Evolutionary conservation across 176 grass and related monocot genomes (phyloP).

Genomic region (Lolium multiflorum): DNA sequence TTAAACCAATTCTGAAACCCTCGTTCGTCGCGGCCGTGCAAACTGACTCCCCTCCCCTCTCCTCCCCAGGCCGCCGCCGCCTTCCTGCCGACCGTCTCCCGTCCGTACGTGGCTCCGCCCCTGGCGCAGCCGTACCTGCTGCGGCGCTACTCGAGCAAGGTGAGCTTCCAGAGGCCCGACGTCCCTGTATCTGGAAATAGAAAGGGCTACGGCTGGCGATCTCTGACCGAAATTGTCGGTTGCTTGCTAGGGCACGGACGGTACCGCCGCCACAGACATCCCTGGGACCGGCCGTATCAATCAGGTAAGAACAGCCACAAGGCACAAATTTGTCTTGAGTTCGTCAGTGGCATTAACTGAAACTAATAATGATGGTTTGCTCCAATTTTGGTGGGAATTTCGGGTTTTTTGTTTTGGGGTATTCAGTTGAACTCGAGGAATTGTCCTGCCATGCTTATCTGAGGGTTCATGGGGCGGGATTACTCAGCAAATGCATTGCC

Average conservation of each 20-base stretch:
- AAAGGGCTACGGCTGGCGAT: neutral
- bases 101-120: neutral
- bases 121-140: neutral
- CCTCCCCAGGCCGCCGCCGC: neutral
- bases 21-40: neutral
- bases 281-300: neutral
- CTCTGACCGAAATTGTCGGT: neutral
- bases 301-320: neutral
- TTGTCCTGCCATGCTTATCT: neutral
- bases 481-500: neutral
- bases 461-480: neutral
- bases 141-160: constrained; percentile 6
- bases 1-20: neutral
- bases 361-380: neutral
- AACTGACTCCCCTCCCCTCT: neutral
- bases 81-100: neutral
- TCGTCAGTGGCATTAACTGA: neutral
- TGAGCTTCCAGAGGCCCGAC: neutral
- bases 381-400: neutral
- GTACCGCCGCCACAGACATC: neutral
- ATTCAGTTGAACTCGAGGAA: neutral
- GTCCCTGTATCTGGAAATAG: neutral
- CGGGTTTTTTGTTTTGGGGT: neutral
- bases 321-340: neutral
- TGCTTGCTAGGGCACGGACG: neutral